Percentiles rank a stretch among this genome's conserved stretches.
phyloP scores from a whole-genome alignment of 805 yeast genomes.

The Candida berthetii region DNA sequence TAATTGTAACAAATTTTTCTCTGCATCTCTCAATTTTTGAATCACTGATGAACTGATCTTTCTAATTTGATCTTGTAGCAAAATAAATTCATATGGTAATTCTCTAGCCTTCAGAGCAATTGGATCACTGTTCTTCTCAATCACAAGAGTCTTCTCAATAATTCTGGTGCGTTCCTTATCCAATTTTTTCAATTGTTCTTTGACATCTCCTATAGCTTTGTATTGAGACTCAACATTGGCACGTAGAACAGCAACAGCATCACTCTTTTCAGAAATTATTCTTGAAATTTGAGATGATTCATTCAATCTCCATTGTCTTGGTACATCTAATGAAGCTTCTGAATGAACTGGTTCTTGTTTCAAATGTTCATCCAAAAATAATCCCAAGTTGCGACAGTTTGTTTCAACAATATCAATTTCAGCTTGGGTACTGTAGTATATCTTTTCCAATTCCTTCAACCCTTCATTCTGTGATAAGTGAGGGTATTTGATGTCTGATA shows the following conservation, averaged over 20 bases:
- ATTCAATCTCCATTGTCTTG: conserved; percentile 31
- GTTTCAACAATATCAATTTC: conserved; percentile 25
- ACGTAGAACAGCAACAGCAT: not conserved
- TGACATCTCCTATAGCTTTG: not conserved
- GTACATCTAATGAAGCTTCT: conserved; percentile 16
- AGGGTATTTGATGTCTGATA: conserved; percentile 17
- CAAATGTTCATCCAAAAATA: conserved; percentile 27
- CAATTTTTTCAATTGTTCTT: conserved; percentile 1
- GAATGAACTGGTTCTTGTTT: conserved; percentile 20
- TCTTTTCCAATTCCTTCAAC: conserved; percentile 10
- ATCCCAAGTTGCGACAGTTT: conserved; percentile 21
- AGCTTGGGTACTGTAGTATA: conserved; percentile 22
- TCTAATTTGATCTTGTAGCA: conserved; percentile 14
- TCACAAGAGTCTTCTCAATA: conserved; percentile 3
- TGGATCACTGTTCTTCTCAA: conserved; percentile 6
- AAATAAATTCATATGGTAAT: conserved; percentile 11
- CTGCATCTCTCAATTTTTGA: conserved; percentile 10
- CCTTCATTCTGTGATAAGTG: conserved; percentile 11
- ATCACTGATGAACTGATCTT: conserved; percentile 3
- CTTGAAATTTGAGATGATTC: conserved; percentile 16
- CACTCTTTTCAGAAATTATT: conserved; percentile 2
- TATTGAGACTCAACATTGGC: conserved; percentile 2
- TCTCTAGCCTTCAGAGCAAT: conserved; percentile 8
- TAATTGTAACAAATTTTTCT: conserved; percentile 11
- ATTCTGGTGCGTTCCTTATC: conserved; percentile 4